phyloP scores from a whole-genome alignment of 2,329 filamentous ascomycete genomes.

The Aaosphaeria arxii region DNA sequence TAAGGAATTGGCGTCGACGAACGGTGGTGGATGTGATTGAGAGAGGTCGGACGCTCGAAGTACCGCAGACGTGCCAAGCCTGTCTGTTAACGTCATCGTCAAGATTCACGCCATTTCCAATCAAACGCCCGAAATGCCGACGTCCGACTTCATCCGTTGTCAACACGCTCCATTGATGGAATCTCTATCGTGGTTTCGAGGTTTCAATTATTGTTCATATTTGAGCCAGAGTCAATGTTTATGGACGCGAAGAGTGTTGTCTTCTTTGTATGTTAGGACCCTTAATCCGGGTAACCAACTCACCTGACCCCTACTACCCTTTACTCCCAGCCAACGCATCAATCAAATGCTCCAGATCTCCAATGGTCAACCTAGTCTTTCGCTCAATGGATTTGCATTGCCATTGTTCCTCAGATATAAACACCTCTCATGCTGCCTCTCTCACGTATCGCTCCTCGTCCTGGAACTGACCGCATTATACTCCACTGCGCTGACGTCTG shows the following conservation, averaged over 20 bases:
- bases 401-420: conserved; percentile 38
- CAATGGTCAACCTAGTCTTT: conserved; percentile 29
- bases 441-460: background rate
- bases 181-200: too few relatives aligned
- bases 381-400: conserved; percentile 34
- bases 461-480: background rate
- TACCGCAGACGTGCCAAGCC: too few relatives aligned
- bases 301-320: conserved; percentile 20
- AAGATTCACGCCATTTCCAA: too few relatives aligned
- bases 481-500: conserved; percentile 12
- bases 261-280: too few relatives aligned
- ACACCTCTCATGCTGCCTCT: conserved; percentile 25
- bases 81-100: too few relatives aligned
- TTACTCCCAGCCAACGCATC: conserved; percentile 7
- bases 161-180: too few relatives aligned
- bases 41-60: background rate
- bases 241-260: too few relatives aligned
- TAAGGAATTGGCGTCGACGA: background rate
- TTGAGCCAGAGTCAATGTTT: too few relatives aligned
- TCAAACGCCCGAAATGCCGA: too few relatives aligned
- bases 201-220: too few relatives aligned
- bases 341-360: conserved; percentile 16
- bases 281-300: conserved; percentile 9
- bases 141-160: too few relatives aligned
- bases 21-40: conserved; percentile 2